phyloP scores from a whole-genome alignment of 345 rosid genomes.

The Gossypium ekmanianum region DNA sequence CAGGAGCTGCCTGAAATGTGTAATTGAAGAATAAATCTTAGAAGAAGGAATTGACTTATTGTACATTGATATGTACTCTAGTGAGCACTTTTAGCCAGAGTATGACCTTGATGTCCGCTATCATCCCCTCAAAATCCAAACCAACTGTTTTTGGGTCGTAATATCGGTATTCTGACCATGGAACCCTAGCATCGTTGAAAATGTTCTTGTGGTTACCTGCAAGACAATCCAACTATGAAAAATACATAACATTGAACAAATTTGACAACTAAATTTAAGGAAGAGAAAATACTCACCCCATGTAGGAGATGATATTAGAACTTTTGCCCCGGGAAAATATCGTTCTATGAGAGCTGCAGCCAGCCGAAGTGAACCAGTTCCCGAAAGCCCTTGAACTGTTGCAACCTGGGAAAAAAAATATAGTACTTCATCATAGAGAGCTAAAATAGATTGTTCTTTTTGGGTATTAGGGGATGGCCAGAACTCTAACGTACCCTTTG shows the following conservation, averaged over 20 bases:
- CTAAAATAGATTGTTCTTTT: background rate
- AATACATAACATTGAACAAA: background rate
- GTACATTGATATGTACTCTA: background rate
- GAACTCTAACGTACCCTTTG: constrained; percentile 51
- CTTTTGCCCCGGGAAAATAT: constrained; percentile 89
- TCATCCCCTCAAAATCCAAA: constrained; percentile 97
- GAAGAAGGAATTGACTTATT: background rate
- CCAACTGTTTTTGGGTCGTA: constrained; percentile 97
- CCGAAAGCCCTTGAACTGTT: constrained; percentile 96
- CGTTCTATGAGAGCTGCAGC: constrained; percentile 94
- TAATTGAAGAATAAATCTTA: background rate
- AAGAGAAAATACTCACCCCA: constrained; percentile 59
- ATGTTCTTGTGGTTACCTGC: constrained; percentile 96
- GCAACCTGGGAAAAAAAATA: constrained; percentile 58
- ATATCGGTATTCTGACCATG: constrained; percentile 93
- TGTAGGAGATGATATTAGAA: constrained; percentile 83
- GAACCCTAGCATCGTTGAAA: constrained; percentile 89
- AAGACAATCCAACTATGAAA: constrained; percentile 11
- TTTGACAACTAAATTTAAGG: constrained; percentile 10
- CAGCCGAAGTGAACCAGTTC: constrained; percentile 89
- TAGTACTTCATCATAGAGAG: background rate
- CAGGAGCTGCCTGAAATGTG: constrained; percentile 74
- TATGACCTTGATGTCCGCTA: constrained; percentile 79
- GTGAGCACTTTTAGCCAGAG: constrained; percentile 4
- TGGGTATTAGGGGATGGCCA: background rate